These are phyloP conservation scores for Kodamaea derodonti DNA, from an alignment of 1,139 yeast genomes.

Conservation along the genomic window DNA sequence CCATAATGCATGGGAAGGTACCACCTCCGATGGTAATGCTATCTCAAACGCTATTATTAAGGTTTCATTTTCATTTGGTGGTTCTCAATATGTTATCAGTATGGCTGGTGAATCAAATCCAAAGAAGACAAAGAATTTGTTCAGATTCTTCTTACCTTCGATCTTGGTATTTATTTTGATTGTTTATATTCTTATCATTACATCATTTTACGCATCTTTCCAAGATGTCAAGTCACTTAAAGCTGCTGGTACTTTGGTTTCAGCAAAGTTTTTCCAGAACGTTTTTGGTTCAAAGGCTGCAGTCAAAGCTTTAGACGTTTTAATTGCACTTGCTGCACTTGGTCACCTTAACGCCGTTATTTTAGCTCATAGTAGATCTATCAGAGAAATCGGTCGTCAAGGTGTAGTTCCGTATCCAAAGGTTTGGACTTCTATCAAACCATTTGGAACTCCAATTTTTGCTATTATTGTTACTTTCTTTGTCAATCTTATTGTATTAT, in stretches of 20 bases:
- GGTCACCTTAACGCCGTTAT: conserved; percentile 40
- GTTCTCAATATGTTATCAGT: conserved; percentile 34
- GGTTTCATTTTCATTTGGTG: conserved; percentile 41
- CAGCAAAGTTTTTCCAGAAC: conserved; percentile 27
- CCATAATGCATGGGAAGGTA: conserved; percentile 36
- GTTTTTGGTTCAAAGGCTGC: conserved; percentile 28
- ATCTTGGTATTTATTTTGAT: conserved; percentile 31
- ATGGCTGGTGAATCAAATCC: conserved; percentile 39
- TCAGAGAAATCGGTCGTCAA: conserved; percentile 47
- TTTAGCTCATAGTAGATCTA: conserved; percentile 37
- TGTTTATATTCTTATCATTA: conserved; percentile 32
- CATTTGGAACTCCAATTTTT: conserved; percentile 40
- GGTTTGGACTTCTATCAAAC: conserved; percentile 40
- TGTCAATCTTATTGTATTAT: conserved; percentile 34
- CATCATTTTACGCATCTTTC: conserved; percentile 37
- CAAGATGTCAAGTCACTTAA: conserved; percentile 26
- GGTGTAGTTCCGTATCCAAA: conserved; percentile 41
- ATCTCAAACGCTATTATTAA: conserved; percentile 41
- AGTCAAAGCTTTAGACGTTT: conserved; percentile 27
- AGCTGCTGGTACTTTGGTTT: conserved; percentile 14
- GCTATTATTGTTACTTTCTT: conserved; percentile 34
- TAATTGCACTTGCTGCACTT: conserved; percentile 41
- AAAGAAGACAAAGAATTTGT: conserved; percentile 24
- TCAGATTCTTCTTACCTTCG: conserved; percentile 30
- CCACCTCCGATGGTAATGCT: conserved; percentile 38